Evolutionary conservation across 192 early-diverging fungal genomes (phyloP), one percentile per base, ranked within the genome.

Genomic region (Linnemannia hyalina): DNA sequence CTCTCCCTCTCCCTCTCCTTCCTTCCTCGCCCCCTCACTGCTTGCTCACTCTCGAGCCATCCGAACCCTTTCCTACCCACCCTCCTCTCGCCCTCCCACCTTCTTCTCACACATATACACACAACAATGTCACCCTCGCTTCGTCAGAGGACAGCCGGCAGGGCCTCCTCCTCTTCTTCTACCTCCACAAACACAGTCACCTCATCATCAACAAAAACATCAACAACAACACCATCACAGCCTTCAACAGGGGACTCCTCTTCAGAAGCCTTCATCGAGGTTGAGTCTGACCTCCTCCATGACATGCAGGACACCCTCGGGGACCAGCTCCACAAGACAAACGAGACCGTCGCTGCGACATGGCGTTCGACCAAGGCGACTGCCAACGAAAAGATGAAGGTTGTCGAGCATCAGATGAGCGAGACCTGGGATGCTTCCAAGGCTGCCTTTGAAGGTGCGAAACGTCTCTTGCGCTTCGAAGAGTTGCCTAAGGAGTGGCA

Each of bases 401-500:
- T 92, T 40, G 82, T 93, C 16, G 75, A 88, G 40, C 82, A 91
- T 63, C 91, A 93, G 73, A 78, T 93, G 63, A 91, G 90, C 69
- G 80, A 74, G 74, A 89, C 89, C 40, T 93, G 92, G 92, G 90
- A 92, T 80, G 92, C 92, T 23, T 86, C 84, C 75, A 93, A 93
- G 75, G 91, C 92, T 7, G 91, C 90, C 4, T 80, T 92, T 42
- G 87, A 89, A 9, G 93, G 91, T 22, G 92, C 92, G 40, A 91
- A 91, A 44, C 87, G 93, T 4, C 70, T 94, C 68, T 72, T 94
- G 44, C 60, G 84, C n/a, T 91, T 93, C 60, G 89, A 94, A 41
- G 93, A 94, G 68, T 54, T 94, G 20, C 93, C 93, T 15, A 82
- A 79, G 60, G 90, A 91, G 81, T 94, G 93, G 93, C 92, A 93